Percentiles rank a stretch among this genome's conserved stretches.
These are phyloP conservation scores for Lasiodiplodia sp. DNA, from an alignment of 2,329 filamentous ascomycete genomes.

Conservation along the genomic window DNA sequence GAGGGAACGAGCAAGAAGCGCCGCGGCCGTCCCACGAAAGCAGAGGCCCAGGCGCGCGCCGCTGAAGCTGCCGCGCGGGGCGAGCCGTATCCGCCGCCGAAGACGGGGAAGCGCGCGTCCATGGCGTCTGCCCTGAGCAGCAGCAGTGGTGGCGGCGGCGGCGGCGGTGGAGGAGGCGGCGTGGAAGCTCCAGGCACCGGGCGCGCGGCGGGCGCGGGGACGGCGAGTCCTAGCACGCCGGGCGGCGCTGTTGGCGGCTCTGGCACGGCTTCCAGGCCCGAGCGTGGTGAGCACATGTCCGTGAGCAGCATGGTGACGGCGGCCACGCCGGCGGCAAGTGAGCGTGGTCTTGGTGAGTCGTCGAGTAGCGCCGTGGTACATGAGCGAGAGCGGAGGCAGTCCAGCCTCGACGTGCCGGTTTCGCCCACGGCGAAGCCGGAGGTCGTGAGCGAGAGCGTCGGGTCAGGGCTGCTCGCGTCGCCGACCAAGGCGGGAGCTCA, in stretches of 20 bases:
- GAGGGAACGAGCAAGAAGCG: conserved; percentile 55
- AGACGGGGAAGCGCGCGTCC: conserved; percentile 39
- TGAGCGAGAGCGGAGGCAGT: background rate
- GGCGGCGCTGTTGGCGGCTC: conserved; percentile 32
- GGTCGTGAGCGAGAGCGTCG: conserved; percentile 9
- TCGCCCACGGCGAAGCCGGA: conserved; percentile 15
- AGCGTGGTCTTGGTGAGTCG: conserved; percentile 45
- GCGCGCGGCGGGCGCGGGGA: conserved; percentile 4
- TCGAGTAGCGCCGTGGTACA: conserved; percentile 32
- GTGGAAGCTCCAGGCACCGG: conserved; percentile 36
- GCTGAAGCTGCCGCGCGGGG: conserved; percentile 49
- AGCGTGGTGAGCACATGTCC: conserved; percentile 40
- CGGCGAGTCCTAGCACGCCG: conserved; percentile 37
- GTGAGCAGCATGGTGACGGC: conserved; percentile 46
- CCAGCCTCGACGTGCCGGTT: conserved; percentile 9
- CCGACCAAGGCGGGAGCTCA: conserved; percentile 28
- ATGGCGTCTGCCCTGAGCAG: conserved; percentile 30
- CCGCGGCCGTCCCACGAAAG: conserved; percentile 57
- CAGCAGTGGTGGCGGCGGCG: conserved; percentile 31
- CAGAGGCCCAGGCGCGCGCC: conserved; percentile 54
- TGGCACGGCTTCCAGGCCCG: conserved; percentile 39
- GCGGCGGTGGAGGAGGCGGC: conserved; percentile 1
- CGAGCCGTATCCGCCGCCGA: conserved; percentile 49
- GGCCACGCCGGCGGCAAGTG: conserved; percentile 42
- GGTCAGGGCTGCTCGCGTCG: background rate